Evolutionary conservation across 768 basidiomycete genomes (phyloP), one percentile per base, ranked within the genome.

Genomic region (Calocybe indica): DNA sequence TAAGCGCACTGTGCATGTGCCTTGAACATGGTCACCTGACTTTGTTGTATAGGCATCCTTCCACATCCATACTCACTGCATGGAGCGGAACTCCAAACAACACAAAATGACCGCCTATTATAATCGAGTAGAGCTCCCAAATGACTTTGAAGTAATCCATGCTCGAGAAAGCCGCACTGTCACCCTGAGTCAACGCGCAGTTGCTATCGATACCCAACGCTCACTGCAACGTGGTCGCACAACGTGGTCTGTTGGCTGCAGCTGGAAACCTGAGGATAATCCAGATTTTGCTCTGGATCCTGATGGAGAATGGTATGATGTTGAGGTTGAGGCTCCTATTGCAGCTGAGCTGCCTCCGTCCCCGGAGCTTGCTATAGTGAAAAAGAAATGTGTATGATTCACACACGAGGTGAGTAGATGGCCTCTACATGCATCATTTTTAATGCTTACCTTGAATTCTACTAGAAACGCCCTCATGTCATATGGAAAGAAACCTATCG

Each of bases 401-500:
- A n/a, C n/a, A n/a, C n/a, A n/a, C n/a, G n/a, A n/a, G n/a, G n/a
- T n/a, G n/a, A n/a, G n/a, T n/a, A n/a, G n/a, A n/a, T n/a, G n/a
- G n/a, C n/a, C n/a, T n/a, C n/a, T n/a, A n/a, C n/a, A n/a, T n/a
- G n/a, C n/a, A n/a, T n/a, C n/a, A n/a, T n/a, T n/a, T n/a, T n/a
- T n/a, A n/a, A n/a, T n/a, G n/a, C n/a, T n/a, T n/a, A n/a, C n/a
- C n/a, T n/a, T n/a, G n/a, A n/a, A n/a, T n/a, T n/a, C n/a, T n/a
- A n/a, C n/a, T n/a, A n/a, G n/a, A n/a, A n/a, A n/a, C n/a, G n/a
- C n/a, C n/a, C n/a, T n/a, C n/a, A n/a, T n/a, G n/a, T n/a, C n/a
- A n/a, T n/a, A n/a, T n/a, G 52, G 52, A 43, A 46, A 36, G 33
- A 51, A 12, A 14, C 13, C 11, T 42, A 54, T 44, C 43, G 45